phyloP scores from a whole-genome alignment of 768 basidiomycete genomes.

The Lentinula sp. region DNA sequence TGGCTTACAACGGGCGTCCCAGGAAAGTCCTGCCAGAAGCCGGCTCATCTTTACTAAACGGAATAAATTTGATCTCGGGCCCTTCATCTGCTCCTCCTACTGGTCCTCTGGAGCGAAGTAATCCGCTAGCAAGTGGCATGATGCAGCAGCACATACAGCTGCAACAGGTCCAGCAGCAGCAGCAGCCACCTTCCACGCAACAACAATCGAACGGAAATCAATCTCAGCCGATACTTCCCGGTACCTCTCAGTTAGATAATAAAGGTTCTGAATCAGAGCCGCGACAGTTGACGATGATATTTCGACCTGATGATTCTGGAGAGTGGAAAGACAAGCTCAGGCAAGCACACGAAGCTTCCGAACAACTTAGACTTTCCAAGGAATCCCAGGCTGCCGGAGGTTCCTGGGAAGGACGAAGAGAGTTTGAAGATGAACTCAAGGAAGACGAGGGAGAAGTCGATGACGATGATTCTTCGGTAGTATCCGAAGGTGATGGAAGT shows the following conservation, averaged over 20 bases:
- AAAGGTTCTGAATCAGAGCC: slow-evolving; percentile 43
- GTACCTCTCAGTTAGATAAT: slow-evolving; percentile 30
- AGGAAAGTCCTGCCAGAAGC: slow-evolving; percentile 76
- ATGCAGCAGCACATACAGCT: slow-evolving; percentile 31
- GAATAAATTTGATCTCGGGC: slow-evolving; percentile 48
- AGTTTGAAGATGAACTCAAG: slow-evolving; percentile 62
- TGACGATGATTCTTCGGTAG: slow-evolving; percentile 59
- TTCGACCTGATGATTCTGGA: slow-evolving; percentile 77
- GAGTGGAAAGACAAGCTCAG: slow-evolving; percentile 84
- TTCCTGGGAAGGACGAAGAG: slow-evolving; percentile 46
- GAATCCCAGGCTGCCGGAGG: slow-evolving; percentile 32
- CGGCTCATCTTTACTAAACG: slow-evolving; percentile 58
- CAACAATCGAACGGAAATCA: slow-evolving; percentile 25
- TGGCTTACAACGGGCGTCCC: slow-evolving; percentile 73
- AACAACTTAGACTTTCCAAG: slow-evolving; percentile 39
- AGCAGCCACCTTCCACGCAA: slow-evolving; percentile 21
- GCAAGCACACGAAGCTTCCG: slow-evolving; percentile 55
- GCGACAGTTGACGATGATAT: slow-evolving; percentile 71
- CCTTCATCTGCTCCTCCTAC: slow-evolving; percentile 44
- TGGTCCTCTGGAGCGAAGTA: slow-evolving; percentile 47
- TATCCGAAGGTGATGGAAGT: slow-evolving; percentile 59
- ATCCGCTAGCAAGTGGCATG: slow-evolving; percentile 33
- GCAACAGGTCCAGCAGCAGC: slow-evolving; percentile 20
- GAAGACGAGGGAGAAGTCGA: slow-evolving; percentile 68
- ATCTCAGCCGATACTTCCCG: slow-evolving; percentile 14